Base-by-base conservation (phyloP, 2,329 filamentous ascomycete genomes). In the Colletotrichum tamarilloi region DNA sequence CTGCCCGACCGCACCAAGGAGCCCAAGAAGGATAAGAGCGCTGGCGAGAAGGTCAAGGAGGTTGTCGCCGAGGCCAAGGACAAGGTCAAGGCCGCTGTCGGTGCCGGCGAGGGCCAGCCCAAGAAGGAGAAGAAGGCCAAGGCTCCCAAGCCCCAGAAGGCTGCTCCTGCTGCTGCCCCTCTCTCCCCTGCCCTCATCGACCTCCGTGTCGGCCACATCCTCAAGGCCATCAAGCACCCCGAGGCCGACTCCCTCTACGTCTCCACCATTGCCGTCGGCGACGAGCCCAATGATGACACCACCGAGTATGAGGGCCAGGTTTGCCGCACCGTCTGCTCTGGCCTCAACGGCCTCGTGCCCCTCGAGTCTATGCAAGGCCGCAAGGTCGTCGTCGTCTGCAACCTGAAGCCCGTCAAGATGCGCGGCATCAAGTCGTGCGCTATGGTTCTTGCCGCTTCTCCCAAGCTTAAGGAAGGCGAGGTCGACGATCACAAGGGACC, bases 391-490 rank as follows among this genome's bases (percentile, higher is more conserved):
- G 94, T 97, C 1, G 96, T 99, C 26, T 97, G 95, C 88, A 99
- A 99, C 85, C 90, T 99, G 77, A 99, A 99, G 89, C 97, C 97
- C 63, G 97, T 98, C 83, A 99, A 97, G 84, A 99, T 99, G 97
- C 94, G 97, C 76, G 97, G 97, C 77, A 88, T 91, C 86, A 91
- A 91, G 85, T 91, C 89, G 3, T 89, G 85, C 77, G 89, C 95
- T 80, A 98, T 99, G 97, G 97, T 99, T 19, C 90, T 99, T 52
- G 97, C 97, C 11, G 97, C 97, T 2, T 98, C 95, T 22, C 97
- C 96, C n/a, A 88, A 89, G 73, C 83, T 94, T 60, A 92, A 92
- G 80, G 94, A 96, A 80, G 96, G 95, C 57, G 95, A 95, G 80
- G 93, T 90, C 62, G 92, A 94, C 80, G 91, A 96, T 82, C 95